These are phyloP conservation scores for Chrysosporium queenslandicum DNA, from an alignment of 2,329 filamentous ascomycete genomes.

Conservation along the genomic window DNA sequence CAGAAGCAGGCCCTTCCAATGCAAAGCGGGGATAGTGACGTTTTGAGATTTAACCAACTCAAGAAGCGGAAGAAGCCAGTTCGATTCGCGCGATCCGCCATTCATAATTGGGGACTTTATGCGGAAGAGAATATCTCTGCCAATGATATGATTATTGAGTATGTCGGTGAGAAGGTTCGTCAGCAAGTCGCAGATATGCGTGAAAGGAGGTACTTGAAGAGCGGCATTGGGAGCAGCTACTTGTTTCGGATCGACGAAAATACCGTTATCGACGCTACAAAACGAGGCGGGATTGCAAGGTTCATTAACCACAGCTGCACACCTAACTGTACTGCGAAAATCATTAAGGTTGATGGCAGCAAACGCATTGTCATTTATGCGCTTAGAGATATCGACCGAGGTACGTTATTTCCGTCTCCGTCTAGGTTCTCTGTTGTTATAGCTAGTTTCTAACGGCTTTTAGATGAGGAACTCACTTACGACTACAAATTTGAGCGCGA, in stretches of 20 bases:
- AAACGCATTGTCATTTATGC: slow-evolving; percentile 99
- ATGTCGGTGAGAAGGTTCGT: slow-evolving; percentile 92
- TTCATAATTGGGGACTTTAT: slow-evolving; percentile 97
- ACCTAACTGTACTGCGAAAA: slow-evolving; percentile 97
- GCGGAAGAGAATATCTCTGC: slow-evolving; percentile 94
- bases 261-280: slow-evolving; percentile 94
- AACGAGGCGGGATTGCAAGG: slow-evolving; percentile 92
- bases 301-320: slow-evolving; percentile 98
- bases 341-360: slow-evolving; percentile 96
- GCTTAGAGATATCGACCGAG: slow-evolving; percentile 83
- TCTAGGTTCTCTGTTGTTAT: background rate
- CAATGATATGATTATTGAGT: slow-evolving; percentile 99
- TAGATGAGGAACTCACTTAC: slow-evolving; percentile 97
- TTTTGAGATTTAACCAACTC: slow-evolving; percentile 94
- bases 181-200: slow-evolving; percentile 96
- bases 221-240: slow-evolving; percentile 93
- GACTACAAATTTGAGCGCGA: slow-evolving; percentile 99
- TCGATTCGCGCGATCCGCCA: slow-evolving; percentile 92
- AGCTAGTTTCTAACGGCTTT: slow-evolving; percentile 21
- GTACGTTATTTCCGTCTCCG: slow-evolving; percentile 51
- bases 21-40: slow-evolving; percentile 70
- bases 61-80: slow-evolving; percentile 99
- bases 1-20: slow-evolving; percentile 68
- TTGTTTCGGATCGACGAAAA: slow-evolving; percentile 97
- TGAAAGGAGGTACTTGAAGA: slow-evolving; percentile 84